A percentile compares a stretch with the other conserved stretches of the same genome.
Evolutionary conservation across 768 basidiomycete genomes (phyloP).

Genomic region (Collybia sp.): DNA sequence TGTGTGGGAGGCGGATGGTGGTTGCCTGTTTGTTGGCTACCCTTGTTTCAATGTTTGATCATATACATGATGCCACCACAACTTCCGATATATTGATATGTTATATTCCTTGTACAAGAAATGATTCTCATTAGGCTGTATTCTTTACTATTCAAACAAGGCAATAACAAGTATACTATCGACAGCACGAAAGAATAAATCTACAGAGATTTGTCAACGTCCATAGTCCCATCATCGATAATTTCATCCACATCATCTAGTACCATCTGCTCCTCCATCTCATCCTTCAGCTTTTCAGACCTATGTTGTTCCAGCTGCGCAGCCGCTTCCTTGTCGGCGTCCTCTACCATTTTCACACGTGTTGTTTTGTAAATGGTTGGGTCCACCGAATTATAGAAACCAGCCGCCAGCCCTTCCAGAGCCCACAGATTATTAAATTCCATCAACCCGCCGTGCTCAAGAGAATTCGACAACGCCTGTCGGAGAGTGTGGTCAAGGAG

Average conservation of each 20-base stretch:
- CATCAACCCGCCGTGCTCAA: slow-evolving; percentile 30
- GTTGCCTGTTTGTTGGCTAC: too few relatives aligned
- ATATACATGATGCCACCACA: too few relatives aligned
- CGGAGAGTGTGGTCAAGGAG: slow-evolving; percentile 39
- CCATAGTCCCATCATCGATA: slow-evolving; percentile 13
- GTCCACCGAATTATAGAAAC: slow-evolving; percentile 66
- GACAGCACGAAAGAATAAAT: not conserved
- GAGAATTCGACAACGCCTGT: slow-evolving; percentile 27
- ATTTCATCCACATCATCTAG: slow-evolving; percentile 13
- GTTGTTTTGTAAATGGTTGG: slow-evolving; percentile 52
- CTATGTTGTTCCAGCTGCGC: slow-evolving; percentile 36
- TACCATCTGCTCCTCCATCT: slow-evolving; percentile 11
- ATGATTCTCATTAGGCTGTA: too few relatives aligned
- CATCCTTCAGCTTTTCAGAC: slow-evolving; percentile 23
- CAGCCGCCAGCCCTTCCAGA: slow-evolving; percentile 65
- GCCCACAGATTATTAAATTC: slow-evolving; percentile 58
- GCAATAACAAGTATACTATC: slow-evolving; percentile 1
- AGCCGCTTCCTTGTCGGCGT: slow-evolving; percentile 50
- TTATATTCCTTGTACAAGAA: slow-evolving; percentile 9
- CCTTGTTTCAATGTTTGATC: too few relatives aligned
- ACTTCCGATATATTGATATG: not conserved
- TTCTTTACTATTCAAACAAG: too few relatives aligned
- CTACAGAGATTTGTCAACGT: slow-evolving; percentile 9
- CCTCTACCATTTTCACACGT: slow-evolving; percentile 55
- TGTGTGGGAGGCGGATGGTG: too few relatives aligned